These are phyloP conservation scores for Solanum hybrid DNA, from an alignment of 305 asterid species.

Conservation along the genomic window DNA sequence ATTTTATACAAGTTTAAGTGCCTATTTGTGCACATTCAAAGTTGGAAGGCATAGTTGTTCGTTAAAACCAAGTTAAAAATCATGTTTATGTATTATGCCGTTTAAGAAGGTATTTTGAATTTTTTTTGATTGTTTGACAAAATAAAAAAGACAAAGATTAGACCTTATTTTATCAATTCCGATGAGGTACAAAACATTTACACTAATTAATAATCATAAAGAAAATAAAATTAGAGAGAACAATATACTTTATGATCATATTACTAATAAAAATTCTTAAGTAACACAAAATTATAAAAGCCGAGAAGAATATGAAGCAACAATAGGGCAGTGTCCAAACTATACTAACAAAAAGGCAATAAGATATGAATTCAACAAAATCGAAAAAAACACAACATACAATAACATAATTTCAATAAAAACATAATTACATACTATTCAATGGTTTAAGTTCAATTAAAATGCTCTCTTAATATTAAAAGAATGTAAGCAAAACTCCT, in stretches of 20 bases:
- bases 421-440: neutral
- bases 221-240: no score
- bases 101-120: neutral
- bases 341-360: conserved; percentile 20
- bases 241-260: no score
- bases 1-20: no score
- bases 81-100: no score
- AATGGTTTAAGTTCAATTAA: neutral
- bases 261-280: neutral
- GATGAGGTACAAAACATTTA: neutral
- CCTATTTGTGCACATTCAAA: no score
- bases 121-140: neutral
- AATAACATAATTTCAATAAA: neutral
- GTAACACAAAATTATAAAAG: neutral
- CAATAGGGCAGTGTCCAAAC: neutral
- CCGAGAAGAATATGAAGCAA: no score
- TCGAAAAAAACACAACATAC: neutral
- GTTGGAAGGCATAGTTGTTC: no score
- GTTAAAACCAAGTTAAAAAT: no score
- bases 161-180: neutral
- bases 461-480: neutral
- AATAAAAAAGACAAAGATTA: neutral
- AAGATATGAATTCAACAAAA: conserved; percentile 1
- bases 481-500: neutral
- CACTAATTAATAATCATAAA: neutral